Percentiles rank a stretch among this genome's conserved stretches.
These are phyloP conservation scores for Skeletonema marinoi DNA, from an alignment of 108 stramenopile species.

Conservation along the genomic window DNA sequence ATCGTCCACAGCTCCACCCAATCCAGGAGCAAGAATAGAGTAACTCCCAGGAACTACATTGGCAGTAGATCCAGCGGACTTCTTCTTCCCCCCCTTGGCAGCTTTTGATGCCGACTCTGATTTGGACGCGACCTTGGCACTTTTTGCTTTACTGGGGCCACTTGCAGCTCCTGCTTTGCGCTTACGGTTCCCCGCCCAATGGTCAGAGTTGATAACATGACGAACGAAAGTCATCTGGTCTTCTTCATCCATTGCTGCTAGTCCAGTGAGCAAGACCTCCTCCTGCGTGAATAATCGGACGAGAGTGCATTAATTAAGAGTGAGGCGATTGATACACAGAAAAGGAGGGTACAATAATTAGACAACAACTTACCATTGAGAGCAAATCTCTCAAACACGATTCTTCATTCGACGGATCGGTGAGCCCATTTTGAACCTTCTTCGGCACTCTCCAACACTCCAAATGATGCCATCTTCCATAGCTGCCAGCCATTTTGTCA, in stretches of 20 bases:
- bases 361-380: constrained; percentile 17
- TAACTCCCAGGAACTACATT: constrained; percentile 27
- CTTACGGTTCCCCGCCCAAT: constrained; percentile 50
- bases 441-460: constrained; percentile 45
- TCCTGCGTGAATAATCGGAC: constrained; percentile 3
- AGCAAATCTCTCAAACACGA: constrained; percentile 34
- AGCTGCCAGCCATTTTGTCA: constrained; percentile 40
- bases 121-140: constrained; percentile 7
- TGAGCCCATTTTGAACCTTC: constrained; percentile 34
- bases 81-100: background rate
- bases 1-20: constrained; percentile 24
- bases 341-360: constrained; percentile 3
- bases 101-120: background rate
- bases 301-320: background rate
- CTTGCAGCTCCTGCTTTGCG: constrained; percentile 20
- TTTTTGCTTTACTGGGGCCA: constrained; percentile 2
- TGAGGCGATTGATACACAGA: no score
- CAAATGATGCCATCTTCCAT: constrained; percentile 57
- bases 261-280: constrained; percentile 45
- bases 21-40: constrained; percentile 47
- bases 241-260: constrained; percentile 34
- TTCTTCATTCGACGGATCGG: constrained; percentile 26
- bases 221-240: constrained; percentile 29
- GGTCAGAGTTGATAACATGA: constrained; percentile 33
- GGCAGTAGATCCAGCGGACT: background rate